Evolutionary conservation across 1,139 yeast species (phyloP).

Genomic region (Pichia norvegensis): DNA sequence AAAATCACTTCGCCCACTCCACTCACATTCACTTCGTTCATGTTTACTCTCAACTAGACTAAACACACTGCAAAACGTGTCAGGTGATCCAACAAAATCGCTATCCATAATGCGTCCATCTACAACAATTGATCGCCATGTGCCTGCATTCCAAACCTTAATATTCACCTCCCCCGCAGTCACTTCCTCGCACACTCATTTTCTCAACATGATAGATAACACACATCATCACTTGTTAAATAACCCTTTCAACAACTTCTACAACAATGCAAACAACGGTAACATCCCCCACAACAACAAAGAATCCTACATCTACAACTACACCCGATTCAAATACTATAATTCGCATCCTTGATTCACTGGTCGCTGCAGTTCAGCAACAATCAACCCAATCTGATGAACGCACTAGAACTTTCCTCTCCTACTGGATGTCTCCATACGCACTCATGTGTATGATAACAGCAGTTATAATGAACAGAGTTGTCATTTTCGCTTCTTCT

Average conservation of each 20-base stretch:
- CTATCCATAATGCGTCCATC: neutral
- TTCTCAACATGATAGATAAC: neutral
- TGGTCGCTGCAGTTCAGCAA: conserved; percentile 25
- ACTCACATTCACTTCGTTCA: neutral
- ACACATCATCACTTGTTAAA: neutral
- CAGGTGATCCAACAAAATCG: neutral
- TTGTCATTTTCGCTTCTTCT: conserved; percentile 59
- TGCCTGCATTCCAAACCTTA: no score
- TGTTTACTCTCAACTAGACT: neutral
- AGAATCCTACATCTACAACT: neutral
- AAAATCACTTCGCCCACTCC: no score
- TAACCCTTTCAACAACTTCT: neutral
- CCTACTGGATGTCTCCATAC: conserved; percentile 42
- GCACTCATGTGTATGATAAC: conserved; percentile 51
- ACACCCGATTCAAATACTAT: neutral
- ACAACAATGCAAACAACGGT: neutral
- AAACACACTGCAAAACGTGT: neutral
- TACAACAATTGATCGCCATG: no score
- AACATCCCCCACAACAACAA: neutral
- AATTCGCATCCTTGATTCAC: conserved; percentile 20
- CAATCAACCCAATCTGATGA: conserved; percentile 26
- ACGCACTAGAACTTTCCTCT: conserved; percentile 21
- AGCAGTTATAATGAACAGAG: conserved; percentile 59
- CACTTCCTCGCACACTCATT: no score
- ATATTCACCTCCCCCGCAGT: no score